Evolutionary conservation across 345 rosid genomes (phyloP).

Genomic region (Erucastrum elatum): DNA sequence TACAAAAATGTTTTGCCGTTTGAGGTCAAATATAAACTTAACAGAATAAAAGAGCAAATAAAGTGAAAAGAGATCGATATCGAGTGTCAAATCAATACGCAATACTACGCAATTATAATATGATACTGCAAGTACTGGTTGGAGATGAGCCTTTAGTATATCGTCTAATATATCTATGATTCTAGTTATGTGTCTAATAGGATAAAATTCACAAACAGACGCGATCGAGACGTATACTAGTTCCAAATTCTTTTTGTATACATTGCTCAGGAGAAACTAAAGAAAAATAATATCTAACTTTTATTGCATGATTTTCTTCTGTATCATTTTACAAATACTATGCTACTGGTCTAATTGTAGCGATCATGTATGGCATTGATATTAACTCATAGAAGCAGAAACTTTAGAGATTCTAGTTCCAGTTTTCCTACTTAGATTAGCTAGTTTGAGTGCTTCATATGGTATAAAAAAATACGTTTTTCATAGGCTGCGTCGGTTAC

Average conservation of each 20-base stretch:
- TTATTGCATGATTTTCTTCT: background rate
- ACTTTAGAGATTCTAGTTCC: background rate
- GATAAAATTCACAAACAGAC: background rate
- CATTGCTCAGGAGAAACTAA: background rate
- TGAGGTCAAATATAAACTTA: background rate
- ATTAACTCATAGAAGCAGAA: background rate
- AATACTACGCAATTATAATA: background rate
- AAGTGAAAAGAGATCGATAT: background rate
- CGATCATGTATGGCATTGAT: background rate
- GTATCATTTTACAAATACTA: background rate
- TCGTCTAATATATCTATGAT: background rate
- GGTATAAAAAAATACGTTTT: background rate
- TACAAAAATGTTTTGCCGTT: background rate
- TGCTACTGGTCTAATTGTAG: background rate
- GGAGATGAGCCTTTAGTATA: background rate
- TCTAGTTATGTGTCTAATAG: background rate
- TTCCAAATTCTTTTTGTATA: background rate
- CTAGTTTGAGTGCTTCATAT: background rate
- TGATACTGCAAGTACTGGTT: background rate
- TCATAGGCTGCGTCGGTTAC: background rate
- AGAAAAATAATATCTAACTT: background rate
- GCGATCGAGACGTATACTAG: background rate
- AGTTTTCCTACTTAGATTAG: background rate
- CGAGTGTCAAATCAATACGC: background rate
- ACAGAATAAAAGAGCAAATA: background rate